A percentile compares a stretch with the other conserved stretches of the same genome.
Conservation (phyloP, 495 filamentous ascomycete species). For the Talaromyces stipitatus region DNA sequence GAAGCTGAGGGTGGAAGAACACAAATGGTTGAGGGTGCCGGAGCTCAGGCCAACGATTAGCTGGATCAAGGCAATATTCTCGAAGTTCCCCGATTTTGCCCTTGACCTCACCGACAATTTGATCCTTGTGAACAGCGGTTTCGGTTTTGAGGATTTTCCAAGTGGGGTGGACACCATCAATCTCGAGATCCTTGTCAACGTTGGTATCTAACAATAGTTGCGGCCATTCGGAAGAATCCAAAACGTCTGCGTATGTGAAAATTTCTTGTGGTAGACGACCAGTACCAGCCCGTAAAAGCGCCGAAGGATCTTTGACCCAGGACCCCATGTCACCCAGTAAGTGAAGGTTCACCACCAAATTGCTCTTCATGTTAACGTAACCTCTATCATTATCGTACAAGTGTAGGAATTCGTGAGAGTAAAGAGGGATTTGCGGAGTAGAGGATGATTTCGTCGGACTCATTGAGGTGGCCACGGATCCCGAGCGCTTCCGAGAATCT, state of each 20-base stretch:
- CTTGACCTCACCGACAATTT: slow-evolving; percentile 77
- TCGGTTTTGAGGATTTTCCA: slow-evolving; percentile 69
- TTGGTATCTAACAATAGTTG: slow-evolving; percentile 38
- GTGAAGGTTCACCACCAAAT: slow-evolving; percentile 57
- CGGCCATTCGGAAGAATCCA: slow-evolving; percentile 49
- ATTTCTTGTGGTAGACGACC: slow-evolving; percentile 37
- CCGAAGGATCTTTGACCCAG: slow-evolving; percentile 63
- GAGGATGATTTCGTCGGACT: slow-evolving; percentile 47
- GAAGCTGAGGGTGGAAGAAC: slow-evolving; percentile 72
- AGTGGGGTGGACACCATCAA: slow-evolving; percentile 41
- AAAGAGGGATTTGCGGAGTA: slow-evolving; percentile 39
- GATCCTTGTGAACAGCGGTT: slow-evolving; percentile 50
- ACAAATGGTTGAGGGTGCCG: slow-evolving; percentile 79
- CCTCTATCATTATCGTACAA: slow-evolving; percentile 55
- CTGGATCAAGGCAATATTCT: slow-evolving; percentile 63
- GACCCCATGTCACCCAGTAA: slow-evolving; percentile 58
- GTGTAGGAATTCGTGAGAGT: slow-evolving; percentile 63
- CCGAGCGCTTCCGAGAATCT: slow-evolving; percentile 48
- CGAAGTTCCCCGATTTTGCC: slow-evolving; percentile 76
- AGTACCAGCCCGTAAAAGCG: slow-evolving; percentile 31
- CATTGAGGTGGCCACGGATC: slow-evolving; percentile 27
- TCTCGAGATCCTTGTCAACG: slow-evolving; percentile 32
- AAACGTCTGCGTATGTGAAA: slow-evolving; percentile 44
- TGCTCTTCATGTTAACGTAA: slow-evolving; percentile 44
- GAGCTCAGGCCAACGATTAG: slow-evolving; percentile 68